Conservation (phyloP, 495 filamentous ascomycete species). For the Penicillium psychrofluorescens region DNA sequence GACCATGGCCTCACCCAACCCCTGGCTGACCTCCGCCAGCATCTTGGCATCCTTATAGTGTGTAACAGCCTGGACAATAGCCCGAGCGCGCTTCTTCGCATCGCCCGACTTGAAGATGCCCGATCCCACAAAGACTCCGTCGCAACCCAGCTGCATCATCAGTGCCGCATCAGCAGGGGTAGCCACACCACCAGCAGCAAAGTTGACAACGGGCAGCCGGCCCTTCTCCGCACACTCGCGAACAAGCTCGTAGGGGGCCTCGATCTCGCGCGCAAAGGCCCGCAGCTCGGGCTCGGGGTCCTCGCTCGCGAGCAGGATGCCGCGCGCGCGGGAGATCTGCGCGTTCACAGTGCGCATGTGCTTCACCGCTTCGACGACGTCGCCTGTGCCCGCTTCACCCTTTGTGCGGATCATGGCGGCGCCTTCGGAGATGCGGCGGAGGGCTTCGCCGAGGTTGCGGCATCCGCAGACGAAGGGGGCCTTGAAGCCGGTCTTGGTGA, state of each 20-base stretch:
- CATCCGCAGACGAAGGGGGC: slow-evolving; percentile 96
- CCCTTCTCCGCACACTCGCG: slow-evolving; percentile 81
- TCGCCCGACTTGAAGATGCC: slow-evolving; percentile 97
- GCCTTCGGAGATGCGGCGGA: slow-evolving; percentile 85
- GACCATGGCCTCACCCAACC: slow-evolving; percentile 92
- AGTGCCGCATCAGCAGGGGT: slow-evolving; percentile 95
- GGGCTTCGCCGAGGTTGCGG: slow-evolving; percentile 88
- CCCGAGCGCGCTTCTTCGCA: slow-evolving; percentile 76
- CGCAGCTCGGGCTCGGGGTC: slow-evolving; percentile 70
- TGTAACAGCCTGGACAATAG: slow-evolving; percentile 91
- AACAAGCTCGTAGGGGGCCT: slow-evolving; percentile 66
- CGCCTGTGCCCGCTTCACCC: slow-evolving; percentile 96
- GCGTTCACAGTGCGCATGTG: slow-evolving; percentile 88
- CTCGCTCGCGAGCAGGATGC: slow-evolving; percentile 48
- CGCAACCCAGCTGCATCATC: slow-evolving; percentile 99
- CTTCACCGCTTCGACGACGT: slow-evolving; percentile 92
- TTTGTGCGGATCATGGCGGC: slow-evolving; percentile 99
- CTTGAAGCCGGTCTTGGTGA: slow-evolving; percentile 77
- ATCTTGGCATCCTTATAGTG: slow-evolving; percentile 83
- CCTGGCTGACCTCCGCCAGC: slow-evolving; percentile 77
- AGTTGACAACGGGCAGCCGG: slow-evolving; percentile 93
- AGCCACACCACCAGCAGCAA: slow-evolving; percentile 93
- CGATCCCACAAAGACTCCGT: slow-evolving; percentile 93
- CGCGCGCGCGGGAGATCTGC: slow-evolving; percentile 71
- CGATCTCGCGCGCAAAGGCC: slow-evolving; percentile 73